Base-by-base conservation (phyloP, 2,329 filamentous ascomycete species). In the Calonectria pseudoreteaudii region DNA sequence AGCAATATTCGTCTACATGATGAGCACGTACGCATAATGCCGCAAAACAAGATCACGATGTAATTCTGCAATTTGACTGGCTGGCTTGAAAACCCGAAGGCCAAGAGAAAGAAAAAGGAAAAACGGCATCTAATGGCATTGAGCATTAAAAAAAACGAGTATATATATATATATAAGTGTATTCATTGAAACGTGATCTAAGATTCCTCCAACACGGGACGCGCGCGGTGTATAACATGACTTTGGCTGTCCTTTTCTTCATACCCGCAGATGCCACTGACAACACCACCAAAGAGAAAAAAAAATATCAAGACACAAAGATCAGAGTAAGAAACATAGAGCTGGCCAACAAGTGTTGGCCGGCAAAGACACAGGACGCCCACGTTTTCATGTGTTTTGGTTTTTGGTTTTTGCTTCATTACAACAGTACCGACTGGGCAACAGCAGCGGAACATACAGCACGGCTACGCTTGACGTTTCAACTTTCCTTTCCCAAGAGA, bases 391-490 rank as follows among this genome's bases (percentile, higher is more conserved):
- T 75, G 62, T 74, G 68, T 66, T 74, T 52, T 62, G 53, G 31
- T 74, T 73, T 74, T 71, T 73, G 66, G 74, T 75, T 69, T 79
- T 78, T 52, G 49, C 68, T 77, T 78, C 78, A 80, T 80, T 80
- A 80, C 74, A 80, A 79, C 73, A 76, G 70, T 77, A 79, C 72
- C 78, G 64, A 74, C 78, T 72, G 56, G 66, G 69, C 71, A 76
- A 77, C 77, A 74, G 53, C 62, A 62, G 68, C 41, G 53, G 68
- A 65, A 75, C 72, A 76, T 76, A 77, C 77, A 79, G 69, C 64
- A 76, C 71, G 76, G 76, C 76, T 77, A 76, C 76, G 77, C 78
- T 80, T 78, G 72, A 74, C 73, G 66, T 70, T 75, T 76, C 71
- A 74, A 76, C 76, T 68, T 73, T 58, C 74, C 76, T 75, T 66